phyloP scores from a whole-genome alignment of 2,329 filamentous ascomycete species.

The Colletotrichum lentis region DNA sequence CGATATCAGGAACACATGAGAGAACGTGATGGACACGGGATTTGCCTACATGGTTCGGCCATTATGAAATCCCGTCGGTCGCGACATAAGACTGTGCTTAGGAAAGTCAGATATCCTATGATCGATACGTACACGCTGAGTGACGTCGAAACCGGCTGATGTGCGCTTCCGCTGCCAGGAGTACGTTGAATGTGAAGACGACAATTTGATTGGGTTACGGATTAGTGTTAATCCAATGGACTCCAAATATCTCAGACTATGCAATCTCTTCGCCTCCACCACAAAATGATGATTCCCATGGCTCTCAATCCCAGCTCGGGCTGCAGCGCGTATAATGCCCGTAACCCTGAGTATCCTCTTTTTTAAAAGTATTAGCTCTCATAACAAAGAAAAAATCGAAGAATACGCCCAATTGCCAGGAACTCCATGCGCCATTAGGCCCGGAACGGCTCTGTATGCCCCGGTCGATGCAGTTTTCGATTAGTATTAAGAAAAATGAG shows the following conservation, averaged over 20 bases:
- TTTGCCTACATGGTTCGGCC: neutral
- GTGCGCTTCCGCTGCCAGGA: neutral
- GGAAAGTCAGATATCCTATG: neutral
- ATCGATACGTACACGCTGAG: too few relatives aligned
- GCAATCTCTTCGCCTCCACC: neutral
- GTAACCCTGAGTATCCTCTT: neutral
- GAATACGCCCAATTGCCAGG: neutral
- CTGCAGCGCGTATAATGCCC: neutral
- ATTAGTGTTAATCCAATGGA: neutral
- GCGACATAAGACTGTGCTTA: neutral
- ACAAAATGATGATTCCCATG: neutral
- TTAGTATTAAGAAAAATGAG: neutral
- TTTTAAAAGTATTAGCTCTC: neutral
- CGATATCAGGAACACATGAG: neutral
- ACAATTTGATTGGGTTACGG: neutral
- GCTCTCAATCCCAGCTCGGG: neutral
- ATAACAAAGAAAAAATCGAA: neutral
- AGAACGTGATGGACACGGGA: neutral
- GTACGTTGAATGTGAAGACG: neutral
- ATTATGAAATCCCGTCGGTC: neutral
- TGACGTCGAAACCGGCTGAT: neutral
- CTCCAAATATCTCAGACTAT: too few relatives aligned
- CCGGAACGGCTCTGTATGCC: neutral
- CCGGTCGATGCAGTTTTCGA: neutral
- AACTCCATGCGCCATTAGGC: slow-evolving; percentile 5